These are phyloP conservation scores for Phaeomoniella chlamydospora DNA, from an alignment of 2,329 filamentous ascomycete species.

Conservation along the genomic window DNA sequence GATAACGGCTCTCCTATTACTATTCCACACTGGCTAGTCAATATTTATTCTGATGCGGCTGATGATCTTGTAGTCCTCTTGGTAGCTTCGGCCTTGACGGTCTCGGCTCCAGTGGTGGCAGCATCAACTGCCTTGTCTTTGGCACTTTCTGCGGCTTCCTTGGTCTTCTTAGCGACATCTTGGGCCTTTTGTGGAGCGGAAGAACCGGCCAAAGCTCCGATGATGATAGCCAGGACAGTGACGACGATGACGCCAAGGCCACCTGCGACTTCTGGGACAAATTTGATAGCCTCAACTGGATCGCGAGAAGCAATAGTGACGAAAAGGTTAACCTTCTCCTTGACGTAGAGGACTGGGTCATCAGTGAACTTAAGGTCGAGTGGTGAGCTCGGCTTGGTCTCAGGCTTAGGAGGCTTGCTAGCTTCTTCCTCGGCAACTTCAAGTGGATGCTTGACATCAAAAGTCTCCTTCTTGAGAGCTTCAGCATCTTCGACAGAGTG, in stretches of 20 bases:
- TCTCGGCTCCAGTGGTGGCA: constrained; percentile 47
- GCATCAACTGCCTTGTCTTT: constrained; percentile 54
- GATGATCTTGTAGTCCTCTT: constrained; percentile 40
- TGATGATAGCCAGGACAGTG: constrained; percentile 55
- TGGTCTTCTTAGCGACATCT: constrained; percentile 48
- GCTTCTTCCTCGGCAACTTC: constrained; percentile 67
- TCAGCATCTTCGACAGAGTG: constrained; percentile 89
- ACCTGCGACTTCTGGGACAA: constrained; percentile 81
- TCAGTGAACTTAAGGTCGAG: constrained; percentile 76
- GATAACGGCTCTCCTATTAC: no score
- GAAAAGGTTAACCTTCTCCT: constrained; percentile 90
- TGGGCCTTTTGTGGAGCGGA: constrained; percentile 61
- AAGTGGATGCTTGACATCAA: constrained; percentile 69
- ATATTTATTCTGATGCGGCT: constrained; percentile 11
- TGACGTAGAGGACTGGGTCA: constrained; percentile 74
- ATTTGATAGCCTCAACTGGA: constrained; percentile 71
- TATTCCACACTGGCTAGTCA: no score
- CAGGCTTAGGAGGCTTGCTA: constrained; percentile 62
- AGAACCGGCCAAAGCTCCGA: constrained; percentile 49
- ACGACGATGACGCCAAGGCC: constrained; percentile 58
- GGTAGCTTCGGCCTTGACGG: constrained; percentile 57
- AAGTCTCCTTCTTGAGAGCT: constrained; percentile 79
- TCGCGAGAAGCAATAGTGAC: constrained; percentile 68
- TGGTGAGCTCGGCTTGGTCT: constrained; percentile 52
- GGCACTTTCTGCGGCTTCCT: constrained; percentile 42